These are phyloP conservation scores for Draba incana DNA, from an alignment of 345 rosid genomes.

Conservation along the genomic window DNA sequence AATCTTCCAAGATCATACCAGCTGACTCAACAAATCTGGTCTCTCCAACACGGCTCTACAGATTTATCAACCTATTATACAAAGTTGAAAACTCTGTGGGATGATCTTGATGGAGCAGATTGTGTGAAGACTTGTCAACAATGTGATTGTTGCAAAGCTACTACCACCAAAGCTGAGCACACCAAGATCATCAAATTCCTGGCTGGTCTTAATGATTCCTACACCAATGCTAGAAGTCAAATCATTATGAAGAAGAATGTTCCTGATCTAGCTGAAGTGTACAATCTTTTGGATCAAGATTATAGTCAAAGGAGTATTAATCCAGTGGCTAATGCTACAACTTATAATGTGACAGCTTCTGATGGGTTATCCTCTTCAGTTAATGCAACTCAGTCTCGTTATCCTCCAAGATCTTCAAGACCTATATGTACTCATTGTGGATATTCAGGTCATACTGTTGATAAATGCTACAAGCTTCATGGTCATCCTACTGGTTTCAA, in stretches of 20 bases:
- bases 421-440: no score
- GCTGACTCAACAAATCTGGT: background rate
- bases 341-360: background rate
- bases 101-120: background rate
- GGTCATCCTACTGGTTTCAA: no score
- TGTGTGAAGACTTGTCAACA: background rate
- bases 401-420: no score
- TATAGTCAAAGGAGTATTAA: background rate
- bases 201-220: background rate
- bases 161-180: background rate
- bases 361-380: background rate
- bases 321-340: background rate
- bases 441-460: no score
- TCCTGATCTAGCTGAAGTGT: background rate
- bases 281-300: background rate
- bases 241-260: constrained; percentile 3
- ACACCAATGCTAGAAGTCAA: background rate
- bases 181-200: background rate
- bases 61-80: background rate
- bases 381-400: background rate
- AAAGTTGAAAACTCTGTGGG: no score
- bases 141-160: background rate
- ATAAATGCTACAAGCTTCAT: no score
- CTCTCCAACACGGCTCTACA: background rate
- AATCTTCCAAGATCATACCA: background rate